phyloP scores from a whole-genome alignment of 805 yeast species.

The Wickerhamiella dianesei region DNA sequence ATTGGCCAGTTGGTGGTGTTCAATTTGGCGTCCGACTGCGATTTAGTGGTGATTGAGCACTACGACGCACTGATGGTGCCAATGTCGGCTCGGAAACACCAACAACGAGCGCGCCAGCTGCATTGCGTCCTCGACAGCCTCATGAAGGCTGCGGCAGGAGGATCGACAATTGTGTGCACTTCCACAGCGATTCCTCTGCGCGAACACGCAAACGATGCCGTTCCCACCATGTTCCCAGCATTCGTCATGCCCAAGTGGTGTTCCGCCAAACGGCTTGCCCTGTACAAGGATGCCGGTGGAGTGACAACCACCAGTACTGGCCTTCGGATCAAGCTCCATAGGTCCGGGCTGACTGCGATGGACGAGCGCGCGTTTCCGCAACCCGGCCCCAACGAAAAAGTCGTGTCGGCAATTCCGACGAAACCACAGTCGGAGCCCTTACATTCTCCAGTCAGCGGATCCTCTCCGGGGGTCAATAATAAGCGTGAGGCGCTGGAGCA shows the following conservation, averaged over 20 bases:
- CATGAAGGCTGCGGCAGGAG: not conserved
- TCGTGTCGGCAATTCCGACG: not conserved
- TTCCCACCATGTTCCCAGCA: not conserved
- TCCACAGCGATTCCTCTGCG: slow-evolving; percentile 5
- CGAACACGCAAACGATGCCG: not conserved
- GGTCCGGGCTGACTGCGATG: not conserved
- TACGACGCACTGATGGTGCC: slow-evolving; percentile 10
- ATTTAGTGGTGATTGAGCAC: slow-evolving; percentile 17
- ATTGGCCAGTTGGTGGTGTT: slow-evolving; percentile 12
- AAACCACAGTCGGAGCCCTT: too few species aligned
- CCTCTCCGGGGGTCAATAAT: not conserved
- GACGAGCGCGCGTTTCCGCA: not conserved
- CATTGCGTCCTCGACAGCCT: not conserved
- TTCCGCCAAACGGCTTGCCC: not conserved
- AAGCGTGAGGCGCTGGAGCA: not conserved
- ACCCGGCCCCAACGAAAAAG: not conserved
- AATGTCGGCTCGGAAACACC: slow-evolving; percentile 1
- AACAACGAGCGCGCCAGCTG: not conserved
- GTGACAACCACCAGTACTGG: not conserved
- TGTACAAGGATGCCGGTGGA: not conserved
- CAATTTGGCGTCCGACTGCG: slow-evolving; percentile 21
- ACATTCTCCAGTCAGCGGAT: not conserved
- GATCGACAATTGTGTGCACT: not conserved
- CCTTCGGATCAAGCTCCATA: not conserved
- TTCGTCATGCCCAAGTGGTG: not conserved